phyloP scores from a whole-genome alignment of 768 basidiomycete species.

The Tephrocybe rancida region DNA sequence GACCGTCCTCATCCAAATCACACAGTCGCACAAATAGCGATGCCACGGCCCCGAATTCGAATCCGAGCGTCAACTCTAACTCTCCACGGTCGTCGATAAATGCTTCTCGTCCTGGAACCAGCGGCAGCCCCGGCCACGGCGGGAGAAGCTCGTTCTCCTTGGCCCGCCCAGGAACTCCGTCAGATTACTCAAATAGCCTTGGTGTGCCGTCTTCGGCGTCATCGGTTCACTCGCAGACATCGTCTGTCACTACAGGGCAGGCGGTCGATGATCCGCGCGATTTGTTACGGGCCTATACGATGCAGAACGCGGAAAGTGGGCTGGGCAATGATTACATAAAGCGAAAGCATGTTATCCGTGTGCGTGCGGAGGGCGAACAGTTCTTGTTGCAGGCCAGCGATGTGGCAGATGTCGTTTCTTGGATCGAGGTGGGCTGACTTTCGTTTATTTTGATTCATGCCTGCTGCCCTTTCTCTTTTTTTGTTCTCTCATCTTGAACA shows the following conservation, averaged over 20 bases:
- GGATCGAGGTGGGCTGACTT: slow-evolving; percentile 81
- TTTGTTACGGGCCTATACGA: slow-evolving; percentile 71
- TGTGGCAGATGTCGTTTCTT: slow-evolving; percentile 83
- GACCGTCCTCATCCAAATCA: slow-evolving; percentile 30
- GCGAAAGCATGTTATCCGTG: slow-evolving; percentile 90
- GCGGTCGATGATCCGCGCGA: slow-evolving; percentile 43
- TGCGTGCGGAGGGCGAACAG: slow-evolving; percentile 93
- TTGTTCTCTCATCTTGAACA: slow-evolving; percentile 1
- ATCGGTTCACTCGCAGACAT: slow-evolving; percentile 9
- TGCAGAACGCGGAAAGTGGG: slow-evolving; percentile 93
- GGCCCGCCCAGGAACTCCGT: neutral
- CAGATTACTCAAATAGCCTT: neutral
- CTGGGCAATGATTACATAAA: slow-evolving; percentile 94
- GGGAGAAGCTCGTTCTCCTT: slow-evolving; percentile 1
- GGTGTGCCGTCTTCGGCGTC: slow-evolving; percentile 6
- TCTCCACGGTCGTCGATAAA: slow-evolving; percentile 12
- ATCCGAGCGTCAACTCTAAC: slow-evolving; percentile 1
- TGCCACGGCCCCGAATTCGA: slow-evolving; percentile 21
- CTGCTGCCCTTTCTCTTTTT: slow-evolving; percentile 2
- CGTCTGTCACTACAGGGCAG: slow-evolving; percentile 1
- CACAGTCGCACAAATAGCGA: slow-evolving; percentile 47
- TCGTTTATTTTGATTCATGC: neutral
- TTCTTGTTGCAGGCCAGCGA: slow-evolving; percentile 90
- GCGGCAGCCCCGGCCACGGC: neutral
- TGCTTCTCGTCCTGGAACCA: neutral